A percentile compares a stretch with the other conserved stretches of the same genome.
Conservation (phyloP, 2,329 filamentous ascomycete species). For the Aspergillus pseudoglaucus region DNA sequence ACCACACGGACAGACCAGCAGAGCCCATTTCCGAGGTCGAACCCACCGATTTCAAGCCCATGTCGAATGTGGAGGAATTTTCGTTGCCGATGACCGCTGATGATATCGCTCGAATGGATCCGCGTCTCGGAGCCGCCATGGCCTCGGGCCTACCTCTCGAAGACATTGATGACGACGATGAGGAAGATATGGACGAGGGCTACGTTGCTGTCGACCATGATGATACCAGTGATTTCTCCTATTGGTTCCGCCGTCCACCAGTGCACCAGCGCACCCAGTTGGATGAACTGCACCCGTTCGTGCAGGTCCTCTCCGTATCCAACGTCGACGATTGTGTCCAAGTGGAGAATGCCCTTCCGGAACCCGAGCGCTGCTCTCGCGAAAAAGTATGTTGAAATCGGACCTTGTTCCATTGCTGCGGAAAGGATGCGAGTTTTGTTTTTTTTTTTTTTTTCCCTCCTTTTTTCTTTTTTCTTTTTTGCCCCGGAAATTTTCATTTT, state of each 20-base stretch:
- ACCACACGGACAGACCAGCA: conserved; percentile 20
- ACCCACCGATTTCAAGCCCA: conserved; percentile 21
- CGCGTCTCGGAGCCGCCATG: conserved; percentile 20
- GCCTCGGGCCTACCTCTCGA: conserved; percentile 26
- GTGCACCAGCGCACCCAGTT: conserved; percentile 31
- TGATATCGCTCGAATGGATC: conserved; percentile 24
- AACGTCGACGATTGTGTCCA: conserved; percentile 49
- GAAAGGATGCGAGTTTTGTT: not conserved
- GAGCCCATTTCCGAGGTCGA: conserved; percentile 22
- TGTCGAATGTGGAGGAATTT: conserved; percentile 25
- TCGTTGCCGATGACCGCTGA: conserved; percentile 20
- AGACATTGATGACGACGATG: conserved; percentile 21
- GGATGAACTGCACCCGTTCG: conserved; percentile 63
- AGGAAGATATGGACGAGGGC: conserved; percentile 34
- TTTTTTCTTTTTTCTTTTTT: not conserved
- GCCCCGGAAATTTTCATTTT: not conserved
- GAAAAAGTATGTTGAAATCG: conserved; percentile 49
- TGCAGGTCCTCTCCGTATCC: conserved; percentile 60
- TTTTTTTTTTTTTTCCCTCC: not conserved
- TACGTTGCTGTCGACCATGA: conserved; percentile 38
- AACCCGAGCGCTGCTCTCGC: conserved; percentile 49
- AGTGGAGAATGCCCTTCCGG: conserved; percentile 56
- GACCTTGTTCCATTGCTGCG: not conserved
- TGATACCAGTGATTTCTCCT: conserved; percentile 34
- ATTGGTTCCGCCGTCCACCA: conserved; percentile 36